phyloP scores from a whole-genome alignment of 495 filamentous ascomycete species.

The Podospora appendiculata region DNA sequence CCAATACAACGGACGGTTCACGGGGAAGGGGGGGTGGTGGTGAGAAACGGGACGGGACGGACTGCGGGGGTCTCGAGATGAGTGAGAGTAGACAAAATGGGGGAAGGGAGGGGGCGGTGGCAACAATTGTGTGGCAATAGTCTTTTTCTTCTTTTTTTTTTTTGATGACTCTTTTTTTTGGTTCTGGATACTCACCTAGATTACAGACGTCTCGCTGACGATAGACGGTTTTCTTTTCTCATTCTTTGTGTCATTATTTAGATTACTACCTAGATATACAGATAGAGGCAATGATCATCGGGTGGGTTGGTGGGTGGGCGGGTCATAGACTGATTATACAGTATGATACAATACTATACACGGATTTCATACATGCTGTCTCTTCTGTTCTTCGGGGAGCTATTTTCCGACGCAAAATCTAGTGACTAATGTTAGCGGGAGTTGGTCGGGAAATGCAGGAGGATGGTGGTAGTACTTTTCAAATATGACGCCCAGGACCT shows the following conservation, averaged over 20 bases:
- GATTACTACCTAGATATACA: too few species aligned
- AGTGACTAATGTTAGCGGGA: neutral
- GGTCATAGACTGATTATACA: neutral
- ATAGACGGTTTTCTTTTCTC: neutral
- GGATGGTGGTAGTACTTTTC: slow-evolving; percentile 59
- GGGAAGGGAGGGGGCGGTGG: too few species aligned
- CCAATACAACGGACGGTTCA: too few species aligned
- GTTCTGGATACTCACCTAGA: neutral
- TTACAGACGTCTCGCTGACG: neutral
- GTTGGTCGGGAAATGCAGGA: neutral
- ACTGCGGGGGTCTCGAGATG: too few species aligned
- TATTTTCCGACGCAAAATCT: slow-evolving; percentile 29
- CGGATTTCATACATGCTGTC: neutral
- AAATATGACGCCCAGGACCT: slow-evolving; percentile 94
- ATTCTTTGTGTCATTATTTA: too few species aligned
- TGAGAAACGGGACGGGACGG: too few species aligned
- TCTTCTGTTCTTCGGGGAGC: neutral
- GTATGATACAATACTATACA: neutral
- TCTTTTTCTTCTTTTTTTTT: neutral
- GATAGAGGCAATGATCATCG: too few species aligned
- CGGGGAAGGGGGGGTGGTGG: too few species aligned
- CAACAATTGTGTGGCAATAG: too few species aligned
- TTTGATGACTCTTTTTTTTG: neutral
- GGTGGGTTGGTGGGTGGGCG: too few species aligned
- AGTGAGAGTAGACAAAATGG: too few species aligned